Conservation (phyloP, 2,329 filamentous ascomycete species). For the Gnomoniopsis smithogilvyi region DNA sequence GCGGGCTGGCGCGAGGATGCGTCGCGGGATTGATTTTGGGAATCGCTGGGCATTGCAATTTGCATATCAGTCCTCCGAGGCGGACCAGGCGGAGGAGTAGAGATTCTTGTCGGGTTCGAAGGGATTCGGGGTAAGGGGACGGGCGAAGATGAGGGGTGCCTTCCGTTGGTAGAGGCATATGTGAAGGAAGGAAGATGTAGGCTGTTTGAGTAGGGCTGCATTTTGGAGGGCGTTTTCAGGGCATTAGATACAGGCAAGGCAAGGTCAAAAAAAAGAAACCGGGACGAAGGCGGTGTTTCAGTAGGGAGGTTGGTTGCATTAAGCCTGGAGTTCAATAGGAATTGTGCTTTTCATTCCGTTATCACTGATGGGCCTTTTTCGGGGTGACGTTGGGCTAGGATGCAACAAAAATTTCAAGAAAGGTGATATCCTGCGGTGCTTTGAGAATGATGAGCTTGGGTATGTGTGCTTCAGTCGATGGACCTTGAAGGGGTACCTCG, state of each 20-base stretch:
- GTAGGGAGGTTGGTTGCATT: neutral
- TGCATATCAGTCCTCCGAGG: slow-evolving; percentile 39
- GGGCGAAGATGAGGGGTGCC: too few relatives aligned
- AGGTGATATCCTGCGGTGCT: too few relatives aligned
- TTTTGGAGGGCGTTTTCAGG: neutral
- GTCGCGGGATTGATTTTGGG: slow-evolving; percentile 85
- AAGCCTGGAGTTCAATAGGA: slow-evolving; percentile 1
- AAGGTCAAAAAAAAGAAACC: neutral
- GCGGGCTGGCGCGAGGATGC: slow-evolving; percentile 75
- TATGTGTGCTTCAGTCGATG: too few relatives aligned
- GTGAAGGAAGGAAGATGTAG: too few relatives aligned
- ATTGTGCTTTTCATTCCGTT: neutral
- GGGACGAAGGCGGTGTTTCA: neutral
- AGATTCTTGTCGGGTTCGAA: neutral
- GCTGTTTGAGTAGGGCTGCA: too few relatives aligned
- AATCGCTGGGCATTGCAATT: slow-evolving; percentile 80
- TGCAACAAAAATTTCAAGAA: neutral
- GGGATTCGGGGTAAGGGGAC: too few relatives aligned
- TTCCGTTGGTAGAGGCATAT: too few relatives aligned
- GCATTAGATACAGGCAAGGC: neutral
- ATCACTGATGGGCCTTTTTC: neutral
- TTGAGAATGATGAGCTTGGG: too few relatives aligned
- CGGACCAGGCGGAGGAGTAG: slow-evolving; percentile 22
- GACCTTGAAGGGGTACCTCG: too few relatives aligned
- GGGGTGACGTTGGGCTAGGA: neutral